These are phyloP conservation scores for Zygosaccharomyces bisporus DNA, from an alignment of 805 yeast genomes.

Conservation along the genomic window DNA sequence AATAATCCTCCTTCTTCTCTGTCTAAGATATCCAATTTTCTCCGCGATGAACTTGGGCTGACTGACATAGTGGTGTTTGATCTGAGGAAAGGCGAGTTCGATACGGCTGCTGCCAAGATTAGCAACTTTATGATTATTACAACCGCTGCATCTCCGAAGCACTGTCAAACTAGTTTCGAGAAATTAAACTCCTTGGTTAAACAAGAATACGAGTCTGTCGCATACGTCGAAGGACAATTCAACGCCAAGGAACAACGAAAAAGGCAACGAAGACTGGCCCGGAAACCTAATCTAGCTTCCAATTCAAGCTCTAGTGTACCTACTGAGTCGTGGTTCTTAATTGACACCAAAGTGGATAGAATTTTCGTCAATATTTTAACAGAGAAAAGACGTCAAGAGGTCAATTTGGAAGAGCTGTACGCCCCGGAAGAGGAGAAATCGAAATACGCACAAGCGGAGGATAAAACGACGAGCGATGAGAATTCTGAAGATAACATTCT, in stretches of 20 bases:
- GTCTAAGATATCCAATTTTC: constrained; percentile 30
- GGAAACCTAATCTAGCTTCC: constrained; percentile 52
- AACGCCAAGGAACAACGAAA: constrained; percentile 53
- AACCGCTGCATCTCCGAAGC: constrained; percentile 75
- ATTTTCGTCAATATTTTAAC: constrained; percentile 73
- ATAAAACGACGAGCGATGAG: not conserved
- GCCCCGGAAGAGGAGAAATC: constrained; percentile 41
- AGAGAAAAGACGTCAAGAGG: constrained; percentile 56
- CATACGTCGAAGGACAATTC: constrained; percentile 67
- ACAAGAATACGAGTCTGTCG: constrained; percentile 42
- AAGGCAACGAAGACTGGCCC: constrained; percentile 48
- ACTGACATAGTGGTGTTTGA: constrained; percentile 62
- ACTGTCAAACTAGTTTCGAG: constrained; percentile 64
- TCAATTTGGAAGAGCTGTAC: constrained; percentile 74
- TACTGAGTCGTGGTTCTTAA: constrained; percentile 75
- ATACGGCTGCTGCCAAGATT: constrained; percentile 35
- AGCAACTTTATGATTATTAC: constrained; percentile 57
- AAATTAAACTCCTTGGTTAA: constrained; percentile 59
- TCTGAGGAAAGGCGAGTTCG: constrained; percentile 43
- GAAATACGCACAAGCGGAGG: constrained; percentile 14
- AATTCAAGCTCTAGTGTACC: constrained; percentile 38
- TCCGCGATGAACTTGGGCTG: constrained; percentile 63
- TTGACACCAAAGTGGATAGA: constrained; percentile 61
- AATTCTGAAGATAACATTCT: constrained; percentile 27
- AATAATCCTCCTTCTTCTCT: constrained; percentile 52